phyloP scores from a whole-genome alignment of 148 eudicot species.

The Spergularia bocconei region DNA sequence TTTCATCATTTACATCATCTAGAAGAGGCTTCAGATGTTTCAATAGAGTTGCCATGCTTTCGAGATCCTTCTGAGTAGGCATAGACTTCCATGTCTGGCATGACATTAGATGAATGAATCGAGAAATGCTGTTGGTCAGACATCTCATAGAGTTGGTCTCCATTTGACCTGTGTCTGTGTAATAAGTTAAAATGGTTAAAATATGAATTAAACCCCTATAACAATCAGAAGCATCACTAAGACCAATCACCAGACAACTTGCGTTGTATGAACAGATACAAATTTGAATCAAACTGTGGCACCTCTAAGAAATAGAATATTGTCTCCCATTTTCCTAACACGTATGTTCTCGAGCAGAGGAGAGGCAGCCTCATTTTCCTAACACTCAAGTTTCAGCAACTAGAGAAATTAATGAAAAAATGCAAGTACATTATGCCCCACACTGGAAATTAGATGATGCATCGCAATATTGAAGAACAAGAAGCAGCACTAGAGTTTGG shows the following conservation, averaged over 20 bases:
- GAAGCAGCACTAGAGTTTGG: no score
- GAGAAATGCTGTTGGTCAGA: constrained; percentile 74
- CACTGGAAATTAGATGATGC: no score
- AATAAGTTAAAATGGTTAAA: not conserved
- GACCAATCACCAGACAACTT: no score
- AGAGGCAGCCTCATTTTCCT: not conserved
- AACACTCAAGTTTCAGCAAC: no score
- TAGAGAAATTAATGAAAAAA: no score
- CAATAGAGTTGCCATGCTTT: constrained; percentile 42
- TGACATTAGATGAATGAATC: constrained; percentile 82
- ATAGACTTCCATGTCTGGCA: constrained; percentile 51
- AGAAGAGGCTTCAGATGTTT: constrained; percentile 71
- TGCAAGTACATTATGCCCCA: no score
- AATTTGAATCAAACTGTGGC: no score
- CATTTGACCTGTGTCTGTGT: constrained; percentile 54
- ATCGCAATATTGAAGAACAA: no score
- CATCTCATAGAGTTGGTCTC: constrained; percentile 65
- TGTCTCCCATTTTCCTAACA: not conserved
- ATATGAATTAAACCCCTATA: not conserved
- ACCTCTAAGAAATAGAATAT: no score
- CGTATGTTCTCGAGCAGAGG: not conserved
- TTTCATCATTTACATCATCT: constrained; percentile 51
- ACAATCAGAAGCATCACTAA: not conserved
- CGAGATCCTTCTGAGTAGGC: constrained; percentile 56
- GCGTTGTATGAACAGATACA: no score